Evolutionary conservation across 495 filamentous ascomycete genomes (phyloP), one percentile per base, ranked within the genome.

Genomic region (Trichocladium antarcticum): DNA sequence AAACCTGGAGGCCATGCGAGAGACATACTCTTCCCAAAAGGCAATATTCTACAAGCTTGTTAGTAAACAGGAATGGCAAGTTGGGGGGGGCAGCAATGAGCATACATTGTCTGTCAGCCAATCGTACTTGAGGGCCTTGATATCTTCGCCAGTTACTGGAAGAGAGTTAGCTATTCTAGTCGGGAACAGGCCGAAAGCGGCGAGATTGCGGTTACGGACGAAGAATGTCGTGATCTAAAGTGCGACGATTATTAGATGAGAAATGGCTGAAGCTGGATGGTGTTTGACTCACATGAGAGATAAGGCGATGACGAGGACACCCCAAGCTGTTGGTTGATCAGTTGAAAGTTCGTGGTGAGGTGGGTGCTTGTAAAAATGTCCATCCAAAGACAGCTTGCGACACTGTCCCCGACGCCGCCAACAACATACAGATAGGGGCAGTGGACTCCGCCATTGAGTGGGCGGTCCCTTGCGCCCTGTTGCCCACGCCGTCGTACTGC

Each of bases 41-140:
- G 88, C 84, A 41, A 98, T 98, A 53, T 77, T 82, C 83, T 87
- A 43, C 1, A 21, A 20, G 42, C 11, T 37, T n/a, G 49, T 56
- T 29, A 56, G 53, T 42, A 24, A 41, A 24, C 34, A 24, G 47
- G 41, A 22, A 62, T 52, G 58, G 46, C 36, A 50, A 24, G 37
- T 31, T 47, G 35, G 39, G 19, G 9, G 6, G 12, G 12, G 22
- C 22, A 28, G 29, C 49, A 38, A 19, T 14, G 12, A 49, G 67
- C 82, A 48, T 77, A 94, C 89, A 71, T 95, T 95, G 64, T 98
- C 92, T n/a, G 90, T 97, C 41, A 98, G 72, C 92, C 92, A 98
- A 71, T 96, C 93, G 62, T 85, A 72, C 69, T 85, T 90, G 39
- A 98, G 74, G 24, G 81, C 81, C 63, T 84, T 82, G 52, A 96